These are phyloP conservation scores for Quercus cerris DNA, from an alignment of 306 rosid genomes.

Conservation along the genomic window DNA sequence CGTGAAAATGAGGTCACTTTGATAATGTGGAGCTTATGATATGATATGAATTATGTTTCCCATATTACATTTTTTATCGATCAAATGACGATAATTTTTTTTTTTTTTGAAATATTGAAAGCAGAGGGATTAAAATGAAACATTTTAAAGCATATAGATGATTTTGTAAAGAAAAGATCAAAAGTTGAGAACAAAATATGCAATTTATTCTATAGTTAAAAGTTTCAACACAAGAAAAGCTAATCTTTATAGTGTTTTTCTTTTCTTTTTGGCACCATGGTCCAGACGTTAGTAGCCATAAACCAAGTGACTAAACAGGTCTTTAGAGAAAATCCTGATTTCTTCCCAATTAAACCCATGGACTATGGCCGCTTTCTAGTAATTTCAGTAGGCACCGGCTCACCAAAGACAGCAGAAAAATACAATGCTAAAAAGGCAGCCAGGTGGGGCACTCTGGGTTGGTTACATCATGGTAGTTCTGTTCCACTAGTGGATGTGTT, in stretches of 20 bases:
- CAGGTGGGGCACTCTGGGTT: conserved; percentile 33
- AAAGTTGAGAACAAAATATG: too few species aligned
- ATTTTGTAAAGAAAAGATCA: too few species aligned
- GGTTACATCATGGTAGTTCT: conserved; percentile 22
- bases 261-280: not conserved
- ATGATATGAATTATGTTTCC: too few species aligned
- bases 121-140: too few species aligned
- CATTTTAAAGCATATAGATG: too few species aligned
- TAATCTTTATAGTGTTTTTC: not conserved
- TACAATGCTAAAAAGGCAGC: conserved; percentile 27
- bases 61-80: too few species aligned
- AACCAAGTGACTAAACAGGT: conserved; percentile 34
- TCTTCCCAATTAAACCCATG: conserved; percentile 31
- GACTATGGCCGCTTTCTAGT: conserved; percentile 29
- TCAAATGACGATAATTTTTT: too few species aligned
- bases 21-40: too few species aligned
- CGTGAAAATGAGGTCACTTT: too few species aligned
- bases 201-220: not conserved
- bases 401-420: conserved; percentile 22
- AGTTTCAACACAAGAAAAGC: not conserved
- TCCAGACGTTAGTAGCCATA: conserved; percentile 31
- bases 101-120: too few species aligned
- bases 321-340: conserved; percentile 18
- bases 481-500: conserved; percentile 24
- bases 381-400: conserved; percentile 47